Evolutionary conservation across 2,329 filamentous ascomycete species (phyloP).

Genomic region (Graphilbum fragrans): DNA sequence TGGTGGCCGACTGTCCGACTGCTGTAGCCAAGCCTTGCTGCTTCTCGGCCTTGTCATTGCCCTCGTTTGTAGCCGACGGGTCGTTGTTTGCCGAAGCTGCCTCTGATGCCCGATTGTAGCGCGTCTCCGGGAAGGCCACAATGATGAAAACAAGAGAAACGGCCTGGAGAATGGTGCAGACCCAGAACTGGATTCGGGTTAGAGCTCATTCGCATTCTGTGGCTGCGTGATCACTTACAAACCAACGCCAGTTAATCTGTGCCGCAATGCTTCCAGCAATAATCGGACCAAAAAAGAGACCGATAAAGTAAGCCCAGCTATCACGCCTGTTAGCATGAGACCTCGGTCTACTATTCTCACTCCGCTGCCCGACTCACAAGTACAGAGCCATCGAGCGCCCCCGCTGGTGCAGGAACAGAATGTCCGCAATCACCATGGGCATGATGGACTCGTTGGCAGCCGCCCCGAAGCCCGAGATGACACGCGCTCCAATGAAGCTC

Average conservation of each 20-base stretch:
- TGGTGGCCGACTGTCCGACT: neutral
- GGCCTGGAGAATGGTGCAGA: slow-evolving; percentile 33
- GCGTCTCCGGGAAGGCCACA: slow-evolving; percentile 43
- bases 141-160: slow-evolving; percentile 34
- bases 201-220: too few relatives aligned
- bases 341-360: too few relatives aligned
- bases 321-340: too few relatives aligned
- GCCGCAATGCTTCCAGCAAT: slow-evolving; percentile 34
- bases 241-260: slow-evolving; percentile 32
- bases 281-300: slow-evolving; percentile 29
- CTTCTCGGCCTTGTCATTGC: neutral
- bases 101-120: slow-evolving; percentile 32
- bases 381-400: slow-evolving; percentile 37
- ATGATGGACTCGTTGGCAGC: slow-evolving; percentile 50
- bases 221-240: too few relatives aligned
- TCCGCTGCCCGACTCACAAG: too few relatives aligned
- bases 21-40: too few relatives aligned
- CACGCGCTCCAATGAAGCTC: slow-evolving; percentile 50
- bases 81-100: neutral
- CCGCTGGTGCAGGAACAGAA: slow-evolving; percentile 45
- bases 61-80: neutral
- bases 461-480: slow-evolving; percentile 49
- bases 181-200: slow-evolving; percentile 28
- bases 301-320: slow-evolving; percentile 24
- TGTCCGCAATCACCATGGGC: slow-evolving; percentile 44